A percentile compares a stretch with the other conserved stretches of the same genome.
These are phyloP conservation scores for Wallacemonas rigidus DNA, from an alignment of 208 protist species.

Conservation along the genomic window DNA sequence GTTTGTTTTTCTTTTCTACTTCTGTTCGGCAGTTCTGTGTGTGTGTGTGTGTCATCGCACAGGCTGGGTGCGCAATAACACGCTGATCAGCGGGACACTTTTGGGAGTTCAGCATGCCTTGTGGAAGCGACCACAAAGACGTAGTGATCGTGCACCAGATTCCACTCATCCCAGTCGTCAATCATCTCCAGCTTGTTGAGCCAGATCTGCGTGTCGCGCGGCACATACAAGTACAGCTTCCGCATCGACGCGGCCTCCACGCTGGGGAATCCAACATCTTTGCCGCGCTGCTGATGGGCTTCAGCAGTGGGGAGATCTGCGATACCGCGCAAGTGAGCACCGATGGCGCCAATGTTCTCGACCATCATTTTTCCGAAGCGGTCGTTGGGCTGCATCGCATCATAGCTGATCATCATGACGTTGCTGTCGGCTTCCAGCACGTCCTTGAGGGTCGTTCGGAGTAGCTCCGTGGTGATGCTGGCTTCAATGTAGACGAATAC, in stretches of 20 bases:
- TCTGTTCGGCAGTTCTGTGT: neutral
- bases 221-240: slow-evolving; percentile 78
- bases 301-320: slow-evolving; percentile 67
- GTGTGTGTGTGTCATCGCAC: neutral
- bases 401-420: slow-evolving; percentile 78
- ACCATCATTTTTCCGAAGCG: slow-evolving; percentile 91
- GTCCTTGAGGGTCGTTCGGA: slow-evolving; percentile 51
- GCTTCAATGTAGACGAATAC: slow-evolving; percentile 91
- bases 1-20: neutral
- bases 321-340: slow-evolving; percentile 77
- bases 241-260: slow-evolving; percentile 78
- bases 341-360: slow-evolving; percentile 63
- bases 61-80: neutral
- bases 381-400: slow-evolving; percentile 85
- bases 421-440: slow-evolving; percentile 46
- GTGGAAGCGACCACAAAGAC: slow-evolving; percentile 83
- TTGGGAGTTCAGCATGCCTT: slow-evolving; percentile 36
- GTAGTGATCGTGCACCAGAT: slow-evolving; percentile 92
- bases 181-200: slow-evolving; percentile 89
- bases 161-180: slow-evolving; percentile 93
- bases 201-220: slow-evolving; percentile 52
- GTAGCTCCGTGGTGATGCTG: slow-evolving; percentile 59
- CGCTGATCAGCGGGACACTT: slow-evolving; percentile 23
- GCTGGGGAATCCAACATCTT: slow-evolving; percentile 61
- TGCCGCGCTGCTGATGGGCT: slow-evolving; percentile 68